Evolutionary conservation across 345 rosid genomes (phyloP).

Genomic region (Populus ilicifolia): DNA sequence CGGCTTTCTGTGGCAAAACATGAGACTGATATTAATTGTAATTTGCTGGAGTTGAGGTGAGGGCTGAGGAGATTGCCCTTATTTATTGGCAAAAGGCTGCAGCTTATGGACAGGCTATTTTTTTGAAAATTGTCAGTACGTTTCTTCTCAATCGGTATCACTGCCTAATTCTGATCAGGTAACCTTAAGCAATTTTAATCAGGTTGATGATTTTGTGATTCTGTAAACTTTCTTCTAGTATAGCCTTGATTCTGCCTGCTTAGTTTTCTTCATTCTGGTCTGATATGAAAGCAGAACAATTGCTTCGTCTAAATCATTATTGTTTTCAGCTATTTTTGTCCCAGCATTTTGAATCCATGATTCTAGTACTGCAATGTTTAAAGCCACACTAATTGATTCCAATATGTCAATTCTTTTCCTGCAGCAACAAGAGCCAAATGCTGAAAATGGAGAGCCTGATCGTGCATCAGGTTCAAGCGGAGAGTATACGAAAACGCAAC

Average conservation of each 20-base stretch:
- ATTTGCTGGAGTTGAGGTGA: slow-evolving; percentile 15
- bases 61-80: slow-evolving; percentile 15
- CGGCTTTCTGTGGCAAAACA: slow-evolving; percentile 16
- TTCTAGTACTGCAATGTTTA: not conserved
- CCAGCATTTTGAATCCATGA: too few species aligned
- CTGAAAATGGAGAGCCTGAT: not conserved
- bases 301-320: too few species aligned
- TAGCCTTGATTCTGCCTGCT: too few species aligned
- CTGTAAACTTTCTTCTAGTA: too few species aligned
- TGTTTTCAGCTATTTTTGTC: too few species aligned
- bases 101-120: slow-evolving; percentile 17
- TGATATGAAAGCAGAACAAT: not conserved
- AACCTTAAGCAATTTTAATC: not conserved
- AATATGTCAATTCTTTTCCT: not conserved
- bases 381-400: not conserved
- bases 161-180: slow-evolving; percentile 42
- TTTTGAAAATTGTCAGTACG: slow-evolving; percentile 16
- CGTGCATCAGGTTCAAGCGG: not conserved
- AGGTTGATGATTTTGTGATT: not conserved
- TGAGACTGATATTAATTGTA: slow-evolving; percentile 21
- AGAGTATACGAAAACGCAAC: not conserved
- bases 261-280: not conserved
- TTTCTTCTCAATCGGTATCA: slow-evolving; percentile 31
- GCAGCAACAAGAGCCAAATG: not conserved
- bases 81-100: slow-evolving; percentile 23